A percentile compares a stretch with the other conserved stretches of the same genome.
phyloP scores from a whole-genome alignment of 2,329 filamentous ascomycete genomes.

The Cercospora berteroae region DNA sequence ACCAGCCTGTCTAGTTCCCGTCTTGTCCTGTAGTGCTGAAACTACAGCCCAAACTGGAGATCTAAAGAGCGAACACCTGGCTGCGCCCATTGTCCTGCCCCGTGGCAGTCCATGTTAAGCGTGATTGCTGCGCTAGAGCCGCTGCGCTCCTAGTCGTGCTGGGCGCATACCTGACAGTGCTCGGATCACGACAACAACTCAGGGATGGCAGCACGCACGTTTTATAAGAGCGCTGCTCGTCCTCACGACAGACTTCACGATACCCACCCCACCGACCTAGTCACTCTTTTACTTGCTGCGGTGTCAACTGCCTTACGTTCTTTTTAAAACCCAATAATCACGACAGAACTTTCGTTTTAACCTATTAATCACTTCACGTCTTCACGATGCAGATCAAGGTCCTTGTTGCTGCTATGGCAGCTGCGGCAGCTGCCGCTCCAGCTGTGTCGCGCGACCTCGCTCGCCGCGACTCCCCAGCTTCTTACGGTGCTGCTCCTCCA shows the following conservation, averaged over 20 bases:
- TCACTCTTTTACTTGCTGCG: not conserved
- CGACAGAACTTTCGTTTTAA: conserved; percentile 1
- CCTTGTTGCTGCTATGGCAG: conserved; percentile 2
- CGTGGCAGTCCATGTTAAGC: not conserved
- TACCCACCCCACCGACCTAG: conserved; percentile 1
- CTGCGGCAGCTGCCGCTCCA: not conserved
- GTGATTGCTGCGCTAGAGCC: not conserved
- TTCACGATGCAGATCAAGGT: conserved; percentile 1
- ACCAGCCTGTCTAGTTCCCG: not conserved
- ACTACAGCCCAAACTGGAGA: not conserved
- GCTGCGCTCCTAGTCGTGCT: not conserved
- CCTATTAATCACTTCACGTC: not conserved
- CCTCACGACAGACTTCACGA: not conserved
- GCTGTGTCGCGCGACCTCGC: not conserved
- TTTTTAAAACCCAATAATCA: not conserved
- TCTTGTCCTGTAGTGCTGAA: not conserved
- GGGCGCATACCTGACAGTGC: not conserved
- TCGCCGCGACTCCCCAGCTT: not conserved
- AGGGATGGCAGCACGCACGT: not conserved
- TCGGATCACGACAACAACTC: not conserved
- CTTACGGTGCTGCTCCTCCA: not conserved
- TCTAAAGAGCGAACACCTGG: not conserved
- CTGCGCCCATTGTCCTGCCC: not conserved
- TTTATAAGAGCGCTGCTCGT: not conserved
- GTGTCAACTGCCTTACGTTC: not conserved